Evolutionary conservation across 2,329 filamentous ascomycete genomes (phyloP), one percentile per base, ranked within the genome.

Genomic region (Ascochyta viciae-villosae): DNA sequence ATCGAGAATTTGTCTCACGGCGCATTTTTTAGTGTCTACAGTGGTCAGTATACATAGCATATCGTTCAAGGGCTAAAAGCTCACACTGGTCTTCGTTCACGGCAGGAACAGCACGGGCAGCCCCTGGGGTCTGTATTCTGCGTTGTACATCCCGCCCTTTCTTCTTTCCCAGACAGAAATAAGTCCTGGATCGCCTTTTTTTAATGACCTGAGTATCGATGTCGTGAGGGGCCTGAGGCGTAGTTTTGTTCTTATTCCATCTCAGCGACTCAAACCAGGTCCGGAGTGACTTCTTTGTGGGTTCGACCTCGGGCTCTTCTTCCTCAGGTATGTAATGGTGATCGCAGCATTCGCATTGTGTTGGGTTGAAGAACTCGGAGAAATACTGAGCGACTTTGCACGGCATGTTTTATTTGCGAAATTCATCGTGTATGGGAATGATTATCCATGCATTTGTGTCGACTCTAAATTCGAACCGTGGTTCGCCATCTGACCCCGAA

Each of bases 321-420:
- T 33, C 15, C n/a, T 10, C 4, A 5, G 31, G 29, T n/a, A 12
- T 6, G n/a, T 27, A 23, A 6, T 45, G 26, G 35, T 50, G 46
- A 13, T 54, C 26, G 40, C 52, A 54, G 45, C 52, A 54, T 22
- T 45, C 34, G 46, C 52, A 54, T 6, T 27, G 19, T 12, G 15
- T 2, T 16, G 48, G 33, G 13, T 6, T 22, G 16, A 22, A 23
- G 16, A 40, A 34, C 12, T 19, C 6, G 29, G 39, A 12, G 12
- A 48, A 8, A 34, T 43, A 27, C 4, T 22, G 13, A 7, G 24
- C 10, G 33, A 34, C 1, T 3, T 19, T 15, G 13, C 31, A 43
- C 1, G 40, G n/a, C 44, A 48, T 53, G n/a, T 7, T 37, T 19
- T 5, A 16, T 13, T 19, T 10, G 33, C 4, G 2, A 10, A 6